Base-by-base conservation (phyloP, 352 stramenopile genomes). In the Phytophthora lateralis region DNA sequence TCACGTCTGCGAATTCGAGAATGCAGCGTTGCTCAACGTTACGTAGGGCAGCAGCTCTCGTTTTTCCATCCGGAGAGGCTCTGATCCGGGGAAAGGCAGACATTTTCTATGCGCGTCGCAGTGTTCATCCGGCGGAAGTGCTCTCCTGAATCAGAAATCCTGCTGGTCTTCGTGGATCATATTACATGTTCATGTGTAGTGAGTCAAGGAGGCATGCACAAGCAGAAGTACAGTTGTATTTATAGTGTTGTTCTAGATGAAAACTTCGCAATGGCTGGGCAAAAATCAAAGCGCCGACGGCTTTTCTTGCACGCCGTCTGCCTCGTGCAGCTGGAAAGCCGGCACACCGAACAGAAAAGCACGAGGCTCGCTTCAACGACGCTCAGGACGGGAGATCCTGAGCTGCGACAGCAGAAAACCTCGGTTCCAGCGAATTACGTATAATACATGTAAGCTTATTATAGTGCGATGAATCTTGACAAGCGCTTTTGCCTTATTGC, bases 81-180 rank as follows among this genome's bases (percentile, higher is more conserved):
- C 56, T 63, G 56, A 17, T 63, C 55, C 18, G 56, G 46, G 47
- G 56, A 64, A 59, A 52, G 47, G 46, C 38, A 32, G 15, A 51
- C 39, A 48, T 42, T 42, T 42, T 58, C 39, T 64, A 48, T 64
- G 56, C 21, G 38, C 56, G 39, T 52, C 35, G 38, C 55, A 63
- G n/a, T 34, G 32, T 29, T 47, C 46, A 57, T 57, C 55, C 46
- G 20, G 30, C 11, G 11, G 11, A 43, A 35, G 17, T 48, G 50
- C 20, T 42, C 24, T 54, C 17, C 52, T 38, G 50, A 29, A 8
- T 32, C 27, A 30, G 26, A 4, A 30, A 4, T 30, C 26, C 26
- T 30, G 26, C 3, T 30, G 1, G 21, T 29, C 26, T 29, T 32
- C 27, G 7, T 32, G 27, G 27, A 24, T 30, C 26, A 8, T 30